Evolutionary conservation across 352 stramenopile genomes (phyloP).

Genomic region (Phytopythium chamaehyphon): DNA sequence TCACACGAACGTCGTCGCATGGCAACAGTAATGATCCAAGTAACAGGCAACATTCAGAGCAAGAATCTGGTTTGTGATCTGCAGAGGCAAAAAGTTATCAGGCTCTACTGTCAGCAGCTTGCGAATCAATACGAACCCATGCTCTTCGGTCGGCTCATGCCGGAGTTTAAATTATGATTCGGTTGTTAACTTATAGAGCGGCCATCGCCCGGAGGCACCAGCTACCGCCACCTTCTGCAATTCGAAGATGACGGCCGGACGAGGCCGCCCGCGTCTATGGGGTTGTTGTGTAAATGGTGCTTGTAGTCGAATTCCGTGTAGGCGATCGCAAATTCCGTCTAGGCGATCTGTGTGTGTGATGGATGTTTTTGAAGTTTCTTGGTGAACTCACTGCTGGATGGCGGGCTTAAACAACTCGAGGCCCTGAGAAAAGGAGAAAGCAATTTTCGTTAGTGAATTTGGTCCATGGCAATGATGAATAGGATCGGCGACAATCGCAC

Average conservation of each 20-base stretch:
- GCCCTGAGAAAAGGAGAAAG: slow-evolving; percentile 3
- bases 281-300: neutral
- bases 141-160: no score
- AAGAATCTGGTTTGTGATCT: no score
- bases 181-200: slow-evolving; percentile 1
- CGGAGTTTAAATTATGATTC: no score
- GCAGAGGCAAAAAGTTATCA: no score
- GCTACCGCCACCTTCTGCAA: neutral
- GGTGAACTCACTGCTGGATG: slow-evolving; percentile 15
- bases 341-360: neutral
- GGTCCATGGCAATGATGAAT: neutral
- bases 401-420: slow-evolving; percentile 26
- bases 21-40: no score
- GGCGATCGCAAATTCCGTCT: neutral
- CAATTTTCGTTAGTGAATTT: neutral
- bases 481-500: neutral
- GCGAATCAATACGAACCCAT: no score
- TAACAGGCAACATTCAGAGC: no score
- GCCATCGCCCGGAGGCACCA: no score
- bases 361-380: neutral
- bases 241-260: neutral
- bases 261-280: neutral
- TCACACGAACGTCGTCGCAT: no score
- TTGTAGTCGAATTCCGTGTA: no score
- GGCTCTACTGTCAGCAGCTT: no score